Evolutionary conservation across 75 land plant genomes (phyloP).

Genomic region (Pinus tabuliformis): DNA sequence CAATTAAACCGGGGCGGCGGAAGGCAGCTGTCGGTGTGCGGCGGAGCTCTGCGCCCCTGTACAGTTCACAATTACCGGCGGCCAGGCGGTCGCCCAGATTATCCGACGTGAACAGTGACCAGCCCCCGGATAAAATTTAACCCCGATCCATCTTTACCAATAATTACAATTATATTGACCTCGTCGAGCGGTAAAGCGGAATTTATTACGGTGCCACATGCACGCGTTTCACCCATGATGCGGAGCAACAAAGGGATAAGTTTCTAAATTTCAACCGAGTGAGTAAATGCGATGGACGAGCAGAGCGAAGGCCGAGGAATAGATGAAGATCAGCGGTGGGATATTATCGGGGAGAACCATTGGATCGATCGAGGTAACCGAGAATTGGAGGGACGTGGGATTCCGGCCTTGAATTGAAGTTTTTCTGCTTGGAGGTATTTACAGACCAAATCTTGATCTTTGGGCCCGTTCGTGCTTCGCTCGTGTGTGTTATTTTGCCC

Average conservation of each 20-base stretch:
- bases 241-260: not conserved
- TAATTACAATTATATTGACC: not conserved
- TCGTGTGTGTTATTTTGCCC: not conserved
- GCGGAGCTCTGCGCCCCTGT: not conserved
- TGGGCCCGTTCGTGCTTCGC: not conserved
- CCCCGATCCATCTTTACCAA: not conserved
- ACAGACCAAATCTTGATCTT: not conserved
- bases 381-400: too few species aligned
- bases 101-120: not conserved
- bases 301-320: not conserved
- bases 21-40: conserved; percentile 12
- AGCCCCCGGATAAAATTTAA: not conserved
- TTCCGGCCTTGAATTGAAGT: not conserved
- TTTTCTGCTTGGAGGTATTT: not conserved
- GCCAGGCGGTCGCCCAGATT: not conserved
- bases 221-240: not conserved
- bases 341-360: not conserved
- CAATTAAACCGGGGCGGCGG: conserved; percentile 7
- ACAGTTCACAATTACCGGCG: not conserved
- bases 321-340: too few species aligned
- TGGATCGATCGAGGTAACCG: too few species aligned
- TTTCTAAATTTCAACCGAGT: not conserved
- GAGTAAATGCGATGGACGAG: not conserved
- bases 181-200: not conserved
- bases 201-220: not conserved